Conservation (phyloP, 345 rosid genomes). For the Eucalyptus leucophloia region DNA sequence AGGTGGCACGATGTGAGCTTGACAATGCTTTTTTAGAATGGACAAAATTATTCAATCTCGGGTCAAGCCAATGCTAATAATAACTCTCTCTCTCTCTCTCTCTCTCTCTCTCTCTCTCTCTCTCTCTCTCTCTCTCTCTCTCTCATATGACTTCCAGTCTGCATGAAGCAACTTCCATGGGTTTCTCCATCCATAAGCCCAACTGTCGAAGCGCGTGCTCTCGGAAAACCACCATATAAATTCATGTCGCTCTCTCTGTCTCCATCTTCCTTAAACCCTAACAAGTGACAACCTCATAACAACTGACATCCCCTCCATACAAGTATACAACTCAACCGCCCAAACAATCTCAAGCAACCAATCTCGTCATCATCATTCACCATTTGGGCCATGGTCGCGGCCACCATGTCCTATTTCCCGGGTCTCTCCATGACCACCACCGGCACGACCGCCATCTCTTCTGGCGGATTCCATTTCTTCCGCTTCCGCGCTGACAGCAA, state of each 20-base stretch:
- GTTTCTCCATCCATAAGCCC: background rate
- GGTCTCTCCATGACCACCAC: background rate
- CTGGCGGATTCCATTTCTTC: background rate
- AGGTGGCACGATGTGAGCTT: background rate
- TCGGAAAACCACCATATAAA: background rate
- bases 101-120: background rate
- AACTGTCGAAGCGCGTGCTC: background rate
- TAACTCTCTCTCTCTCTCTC: background rate
- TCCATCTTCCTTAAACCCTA: background rate
- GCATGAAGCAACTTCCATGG: background rate
- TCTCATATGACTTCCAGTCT: background rate
- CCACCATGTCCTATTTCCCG: slow-evolving; percentile 5
- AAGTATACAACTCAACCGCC: background rate
- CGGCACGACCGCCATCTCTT: background rate
- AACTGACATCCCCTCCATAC: background rate
- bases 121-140: background rate
- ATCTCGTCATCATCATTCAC: background rate
- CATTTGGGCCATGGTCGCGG: background rate
- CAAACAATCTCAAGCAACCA: background rate
- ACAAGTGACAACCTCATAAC: background rate
- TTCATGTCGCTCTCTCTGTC: background rate
- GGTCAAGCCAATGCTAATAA: background rate
- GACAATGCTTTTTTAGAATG: background rate
- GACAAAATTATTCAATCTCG: background rate
- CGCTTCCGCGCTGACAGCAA: background rate